A percentile compares a stretch with the other conserved stretches of the same genome.
Evolutionary conservation across 768 basidiomycete species (phyloP).

Genomic region (Trametopsis cervina): DNA sequence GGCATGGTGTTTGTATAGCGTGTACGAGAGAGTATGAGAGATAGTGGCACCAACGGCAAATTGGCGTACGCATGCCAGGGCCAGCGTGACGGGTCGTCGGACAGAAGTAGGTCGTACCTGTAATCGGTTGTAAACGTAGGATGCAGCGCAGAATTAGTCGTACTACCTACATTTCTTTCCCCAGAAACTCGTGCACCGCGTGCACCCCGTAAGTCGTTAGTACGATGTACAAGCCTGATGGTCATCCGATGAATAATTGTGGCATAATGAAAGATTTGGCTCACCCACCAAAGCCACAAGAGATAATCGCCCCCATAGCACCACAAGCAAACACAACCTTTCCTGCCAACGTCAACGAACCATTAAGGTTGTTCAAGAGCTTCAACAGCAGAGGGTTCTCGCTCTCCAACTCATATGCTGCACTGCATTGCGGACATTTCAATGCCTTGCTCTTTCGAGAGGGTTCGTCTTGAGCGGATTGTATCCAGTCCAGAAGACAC

Average conservation of each 20-base stretch:
- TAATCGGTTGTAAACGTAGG: neutral
- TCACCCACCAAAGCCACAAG: conserved; percentile 55
- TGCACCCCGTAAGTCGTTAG: conserved; percentile 67
- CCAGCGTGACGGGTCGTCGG: conserved; percentile 68
- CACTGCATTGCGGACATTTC: conserved; percentile 75
- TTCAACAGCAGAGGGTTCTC: conserved; percentile 47
- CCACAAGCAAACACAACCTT: conserved; percentile 44
- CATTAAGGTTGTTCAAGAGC: conserved; percentile 46
- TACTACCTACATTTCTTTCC: conserved; percentile 47
- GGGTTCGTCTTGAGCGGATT: conserved; percentile 53
- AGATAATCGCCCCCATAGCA: conserved; percentile 41
- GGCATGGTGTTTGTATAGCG: conserved; percentile 22
- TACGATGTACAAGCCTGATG: conserved; percentile 39
- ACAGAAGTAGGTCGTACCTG: conserved; percentile 61
- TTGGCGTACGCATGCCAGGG: conserved; percentile 71
- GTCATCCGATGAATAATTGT: conserved; percentile 26
- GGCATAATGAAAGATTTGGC: conserved; percentile 8
- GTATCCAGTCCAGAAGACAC: conserved; percentile 77
- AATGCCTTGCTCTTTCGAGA: conserved; percentile 55
- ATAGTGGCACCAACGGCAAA: conserved; percentile 64
- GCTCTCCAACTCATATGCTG: conserved; percentile 61
- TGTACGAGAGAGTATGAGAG: conserved; percentile 54
- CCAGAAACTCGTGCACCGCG: conserved; percentile 64
- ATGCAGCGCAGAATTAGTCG: conserved; percentile 29
- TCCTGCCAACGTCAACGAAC: conserved; percentile 41